A percentile compares a stretch with the other conserved stretches of the same genome.
These are phyloP conservation scores for Zalerion maritima DNA, from an alignment of 495 filamentous ascomycete species.

Conservation along the genomic window DNA sequence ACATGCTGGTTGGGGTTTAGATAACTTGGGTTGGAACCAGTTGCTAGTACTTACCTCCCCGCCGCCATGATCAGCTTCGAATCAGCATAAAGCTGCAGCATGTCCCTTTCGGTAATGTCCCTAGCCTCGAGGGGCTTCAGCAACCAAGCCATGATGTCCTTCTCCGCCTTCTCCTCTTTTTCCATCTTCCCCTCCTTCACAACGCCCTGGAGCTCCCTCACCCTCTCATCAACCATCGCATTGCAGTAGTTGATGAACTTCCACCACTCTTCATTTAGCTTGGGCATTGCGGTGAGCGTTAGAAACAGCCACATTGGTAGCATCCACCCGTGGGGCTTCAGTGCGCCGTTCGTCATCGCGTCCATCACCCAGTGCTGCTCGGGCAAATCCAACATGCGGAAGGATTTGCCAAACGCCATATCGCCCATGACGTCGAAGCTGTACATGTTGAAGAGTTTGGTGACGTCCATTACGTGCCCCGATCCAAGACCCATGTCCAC, in stretches of 20 bases:
- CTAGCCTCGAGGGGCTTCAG: conserved; percentile 8
- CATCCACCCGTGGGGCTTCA: conserved; percentile 12
- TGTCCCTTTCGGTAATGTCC: conserved; percentile 7
- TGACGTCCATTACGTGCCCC: conserved; percentile 17
- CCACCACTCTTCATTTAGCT: conserved; percentile 1
- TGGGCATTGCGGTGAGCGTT: conserved; percentile 1
- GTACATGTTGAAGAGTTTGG: conserved; percentile 27
- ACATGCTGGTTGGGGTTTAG: too few species aligned
- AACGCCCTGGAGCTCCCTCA: too few species aligned
- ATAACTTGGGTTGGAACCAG: too few species aligned
- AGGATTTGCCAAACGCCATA: conserved; percentile 29
- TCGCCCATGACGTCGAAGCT: conserved; percentile 36
- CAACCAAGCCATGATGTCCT: conserved; percentile 14
- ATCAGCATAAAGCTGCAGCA: conserved; percentile 15
- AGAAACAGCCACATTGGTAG: conserved; percentile 12
- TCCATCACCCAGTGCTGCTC: conserved; percentile 14
- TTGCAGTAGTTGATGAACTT: conserved; percentile 3
- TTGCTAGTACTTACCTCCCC: conserved; percentile 10
- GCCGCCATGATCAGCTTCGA: conserved; percentile 19
- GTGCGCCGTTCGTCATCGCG: conserved; percentile 6
- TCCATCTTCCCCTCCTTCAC: conserved; percentile 8
- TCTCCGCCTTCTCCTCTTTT: conserved; percentile 1
- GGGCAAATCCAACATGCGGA: conserved; percentile 23
- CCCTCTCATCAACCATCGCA: conserved; percentile 9
- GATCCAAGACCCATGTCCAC: too few species aligned